Evolutionary conservation across 768 basidiomycete species (phyloP), one percentile per base, ranked within the genome.

Genomic region (Collybia sp.): DNA sequence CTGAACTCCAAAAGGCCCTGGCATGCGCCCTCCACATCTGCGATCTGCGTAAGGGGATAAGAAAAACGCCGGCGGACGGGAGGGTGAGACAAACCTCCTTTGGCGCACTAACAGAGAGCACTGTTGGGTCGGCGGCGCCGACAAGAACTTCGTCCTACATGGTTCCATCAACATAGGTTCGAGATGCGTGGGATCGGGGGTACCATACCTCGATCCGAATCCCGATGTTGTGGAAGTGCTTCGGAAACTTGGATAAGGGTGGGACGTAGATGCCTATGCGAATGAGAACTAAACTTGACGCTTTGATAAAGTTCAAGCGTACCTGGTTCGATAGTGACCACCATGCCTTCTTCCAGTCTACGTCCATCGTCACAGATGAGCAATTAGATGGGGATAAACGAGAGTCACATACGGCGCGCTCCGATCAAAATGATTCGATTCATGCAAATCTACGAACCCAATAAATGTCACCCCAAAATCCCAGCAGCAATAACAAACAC

Each of bases 271-370:
- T 76, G 1, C 89, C 93, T 77, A 31, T 2, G 34, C 25, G 25
- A 25, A 25, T 25, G 8, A 25, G 25, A 25, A 25, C 3, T 25
- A 8, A n/a, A n/a, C 25, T 25, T 25, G 25, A 8, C 25, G 4
- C 25, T 25, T 8, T 25, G 8, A 8, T 25, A 25, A 8, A 25
- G 25, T 25, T 25, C 8, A 25, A 43, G 52, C 64, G 41, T 54
- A 82, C 87, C 90, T 48, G 91, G 92, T 58, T 96, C 94, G 48
- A 97, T 77, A 1, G 94, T 96, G 37, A 96, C 80, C 6, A 96
- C 90, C 82, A 93, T 96, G 0, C 93, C 93, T 6, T 75, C 73
- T 50, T 82, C 75, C 45, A 97, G 61, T 18, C 92, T 89, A 34
- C 5, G 18, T 9, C 20, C 16, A 42, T 19, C 13, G 12, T 15